Conservation (phyloP, 257 asterid species). For the Craterostigma plantagineum region DNA sequence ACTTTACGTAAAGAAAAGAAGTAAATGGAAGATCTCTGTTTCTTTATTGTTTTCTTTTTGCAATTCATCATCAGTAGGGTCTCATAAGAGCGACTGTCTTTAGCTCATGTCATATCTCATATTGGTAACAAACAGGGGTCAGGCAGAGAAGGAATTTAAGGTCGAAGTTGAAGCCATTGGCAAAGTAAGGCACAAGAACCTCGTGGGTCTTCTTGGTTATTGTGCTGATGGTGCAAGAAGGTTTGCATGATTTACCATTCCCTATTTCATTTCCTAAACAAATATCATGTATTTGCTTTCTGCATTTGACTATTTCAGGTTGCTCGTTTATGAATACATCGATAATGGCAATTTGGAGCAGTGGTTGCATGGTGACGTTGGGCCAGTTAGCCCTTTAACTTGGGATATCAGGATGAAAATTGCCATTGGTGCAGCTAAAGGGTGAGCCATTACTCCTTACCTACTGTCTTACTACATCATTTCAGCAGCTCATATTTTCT, state of each 20-base stretch:
- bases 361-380: conserved; percentile 95
- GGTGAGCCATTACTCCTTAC: too few species aligned
- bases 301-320: conserved; percentile 21
- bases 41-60: too few species aligned
- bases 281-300: neutral
- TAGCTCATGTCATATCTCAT: too few species aligned
- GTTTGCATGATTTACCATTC: conserved; percentile 11
- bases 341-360: conserved; percentile 97
- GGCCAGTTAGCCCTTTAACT: conserved; percentile 75
- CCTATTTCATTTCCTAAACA: neutral
- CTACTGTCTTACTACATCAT: too few species aligned
- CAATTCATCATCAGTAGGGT: too few species aligned
- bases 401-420: conserved; percentile 92
- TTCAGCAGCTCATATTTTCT: too few species aligned
- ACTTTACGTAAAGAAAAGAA: conserved; percentile 10
- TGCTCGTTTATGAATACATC: conserved; percentile 83
- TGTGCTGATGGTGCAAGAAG: conserved; percentile 89
- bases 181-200: conserved; percentile 93
- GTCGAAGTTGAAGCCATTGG: conserved; percentile 99
- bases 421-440: conserved; percentile 88
- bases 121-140: conserved; percentile 55
- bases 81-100: too few species aligned
- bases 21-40: conserved; percentile 10
- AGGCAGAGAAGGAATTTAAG: conserved; percentile 88
- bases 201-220: conserved; percentile 76